Evolutionary conservation across 2,329 filamentous ascomycete species (phyloP), one percentile per base, ranked within the genome.

Genomic region (Fusarium sp.): DNA sequence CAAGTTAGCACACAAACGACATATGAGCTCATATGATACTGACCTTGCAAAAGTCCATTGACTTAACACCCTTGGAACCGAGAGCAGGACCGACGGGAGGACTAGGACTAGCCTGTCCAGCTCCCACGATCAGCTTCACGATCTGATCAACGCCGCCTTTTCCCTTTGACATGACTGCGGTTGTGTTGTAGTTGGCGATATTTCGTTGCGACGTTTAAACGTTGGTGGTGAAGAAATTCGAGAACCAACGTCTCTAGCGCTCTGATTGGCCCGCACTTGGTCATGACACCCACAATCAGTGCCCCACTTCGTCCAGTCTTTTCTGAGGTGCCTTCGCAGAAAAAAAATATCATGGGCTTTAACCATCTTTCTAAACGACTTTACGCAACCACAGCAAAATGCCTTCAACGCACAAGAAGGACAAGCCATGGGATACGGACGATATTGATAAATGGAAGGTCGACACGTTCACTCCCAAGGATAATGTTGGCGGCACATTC

Each of bases 31-130:
- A 46, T n/a, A 45, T 54, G 59, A 37, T 54, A 49, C 81, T 67
- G 67, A 97, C 95, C 88, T 98, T 98, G 90, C 96, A 98, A 82
- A 98, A 99, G 84, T 99, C 96, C 92, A 99, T 99, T 64, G 93
- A 97, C 86, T 99, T 99, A 70, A 99, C 93, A 86, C 96, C 96
- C 86, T 98, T 98, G 81, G 92, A 95, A 84, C 96, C 96, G 73
- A 99, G 88, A 58, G 96, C 96, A 64, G 96, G 96, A 86, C 96
- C 96, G 78, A 99, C 95, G 7, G 96, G 96, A 37, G 96, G 96
- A 83, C 94, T 97, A 33, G 96, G 96, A 78, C 91, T 95, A 66
- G 96, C 96, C 82, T 98, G 94, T 30, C 96, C 96, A 62, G 96
- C 96, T 77, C 95, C 96, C 69, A 99, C 96, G 75, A 99, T 97